A percentile compares a stretch with the other conserved stretches of the same genome.
Evolutionary conservation across 495 filamentous ascomycete genomes (phyloP).

Genomic region (Hypoxylon cercidicola): DNA sequence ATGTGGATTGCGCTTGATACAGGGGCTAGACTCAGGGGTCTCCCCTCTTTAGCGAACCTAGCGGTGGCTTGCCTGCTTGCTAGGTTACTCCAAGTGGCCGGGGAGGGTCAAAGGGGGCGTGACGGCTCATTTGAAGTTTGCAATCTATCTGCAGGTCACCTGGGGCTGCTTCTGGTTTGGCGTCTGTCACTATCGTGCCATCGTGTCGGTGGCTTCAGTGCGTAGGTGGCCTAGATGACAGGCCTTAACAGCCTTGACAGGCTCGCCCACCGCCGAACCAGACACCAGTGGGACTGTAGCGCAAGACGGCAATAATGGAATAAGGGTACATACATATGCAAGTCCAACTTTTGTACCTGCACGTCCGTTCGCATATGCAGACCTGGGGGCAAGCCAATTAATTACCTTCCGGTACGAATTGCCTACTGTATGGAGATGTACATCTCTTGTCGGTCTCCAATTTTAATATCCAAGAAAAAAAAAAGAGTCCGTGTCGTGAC

Average conservation of each 20-base stretch:
- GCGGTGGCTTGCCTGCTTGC: conserved; percentile 24
- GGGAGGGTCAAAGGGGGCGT: conserved; percentile 33
- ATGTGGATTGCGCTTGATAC: conserved; percentile 22
- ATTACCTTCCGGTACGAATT: conserved; percentile 23
- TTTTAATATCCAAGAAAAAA: conserved; percentile 45
- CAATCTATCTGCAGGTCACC: conserved; percentile 39
- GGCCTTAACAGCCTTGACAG: conserved; percentile 2
- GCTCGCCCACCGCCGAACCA: conserved; percentile 14
- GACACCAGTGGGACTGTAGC: conserved; percentile 25
- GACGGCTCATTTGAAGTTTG: conserved; percentile 35
- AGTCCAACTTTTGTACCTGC: conserved; percentile 1
- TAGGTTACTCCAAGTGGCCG: conserved; percentile 24
- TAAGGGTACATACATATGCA: conserved; percentile 30
- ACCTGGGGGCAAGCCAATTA: conserved; percentile 31
- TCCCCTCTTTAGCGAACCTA: conserved; percentile 27
- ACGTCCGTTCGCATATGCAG: conserved; percentile 30
- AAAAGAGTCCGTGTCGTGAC: conserved; percentile 41
- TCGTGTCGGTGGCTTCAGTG: conserved; percentile 33
- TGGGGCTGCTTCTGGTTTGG: conserved; percentile 28
- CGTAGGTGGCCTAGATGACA: conserved; percentile 24
- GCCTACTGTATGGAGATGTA: conserved; percentile 41
- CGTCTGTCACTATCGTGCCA: conserved; percentile 29
- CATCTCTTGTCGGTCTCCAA: conserved; percentile 39
- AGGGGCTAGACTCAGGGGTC: conserved; percentile 39
- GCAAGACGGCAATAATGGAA: conserved; percentile 31